Conservation (phyloP, 202 grass and related monocot species). For the Bolboschoenoplectus hybrid region DNA sequence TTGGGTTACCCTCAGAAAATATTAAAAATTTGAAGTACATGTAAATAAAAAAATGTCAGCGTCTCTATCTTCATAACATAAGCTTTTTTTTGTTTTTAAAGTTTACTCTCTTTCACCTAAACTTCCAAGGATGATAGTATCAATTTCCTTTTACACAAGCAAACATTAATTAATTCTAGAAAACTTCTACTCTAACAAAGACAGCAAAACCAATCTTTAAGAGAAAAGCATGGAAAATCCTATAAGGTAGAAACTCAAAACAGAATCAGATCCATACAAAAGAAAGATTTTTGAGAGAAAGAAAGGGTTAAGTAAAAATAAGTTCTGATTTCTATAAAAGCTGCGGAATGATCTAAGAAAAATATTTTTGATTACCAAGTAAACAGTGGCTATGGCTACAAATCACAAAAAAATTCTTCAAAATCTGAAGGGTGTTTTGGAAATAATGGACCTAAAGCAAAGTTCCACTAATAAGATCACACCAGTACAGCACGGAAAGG, state of each 20-base stretch:
- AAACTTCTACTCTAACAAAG: neutral
- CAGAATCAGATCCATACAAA: slow-evolving; percentile 23
- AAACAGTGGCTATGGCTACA: neutral
- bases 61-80: slow-evolving; percentile 13
- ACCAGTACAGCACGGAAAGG: neutral
- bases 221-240: neutral
- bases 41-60: neutral
- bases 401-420: neutral
- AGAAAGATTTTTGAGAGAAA: neutral
- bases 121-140: neutral
- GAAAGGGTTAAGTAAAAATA: neutral
- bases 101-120: neutral
- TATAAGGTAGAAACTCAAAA: neutral
- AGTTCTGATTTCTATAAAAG: neutral
- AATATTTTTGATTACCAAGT: neutral
- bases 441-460: neutral
- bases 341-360: neutral
- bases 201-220: neutral
- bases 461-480: neutral
- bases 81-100: slow-evolving; percentile 2
- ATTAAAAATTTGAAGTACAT: slow-evolving; percentile 5
- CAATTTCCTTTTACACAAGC: slow-evolving; percentile 21
- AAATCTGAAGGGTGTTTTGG: neutral
- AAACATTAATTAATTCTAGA: neutral
- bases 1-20: neutral